Conservation (phyloP, 257 asterid genomes). For the Capsicum baccatum region DNA sequence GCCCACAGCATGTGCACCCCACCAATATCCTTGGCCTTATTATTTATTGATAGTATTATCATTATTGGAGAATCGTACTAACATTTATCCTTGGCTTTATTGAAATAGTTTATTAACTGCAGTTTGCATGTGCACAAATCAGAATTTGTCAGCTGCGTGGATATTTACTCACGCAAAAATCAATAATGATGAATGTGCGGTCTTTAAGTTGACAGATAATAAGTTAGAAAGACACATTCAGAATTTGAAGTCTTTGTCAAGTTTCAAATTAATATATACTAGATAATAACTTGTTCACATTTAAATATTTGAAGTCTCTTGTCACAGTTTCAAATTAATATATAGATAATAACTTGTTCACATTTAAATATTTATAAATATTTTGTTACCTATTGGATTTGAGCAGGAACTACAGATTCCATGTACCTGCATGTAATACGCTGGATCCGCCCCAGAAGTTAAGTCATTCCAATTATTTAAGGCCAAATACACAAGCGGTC, state of each 20-base stretch:
- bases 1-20: background rate
- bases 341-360: too few relatives aligned
- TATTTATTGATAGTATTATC: background rate
- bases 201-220: background rate
- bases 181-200: background rate
- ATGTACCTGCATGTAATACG: too few relatives aligned
- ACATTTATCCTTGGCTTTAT: background rate
- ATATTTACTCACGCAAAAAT: background rate
- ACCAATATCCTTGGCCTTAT: background rate
- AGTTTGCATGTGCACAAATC: conserved; percentile 15
- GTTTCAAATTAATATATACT: too few relatives aligned
- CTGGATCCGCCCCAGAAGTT: background rate
- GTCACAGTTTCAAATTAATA: too few relatives aligned
- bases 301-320: too few relatives aligned
- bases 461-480: background rate
- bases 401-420: too few relatives aligned
- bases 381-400: too few relatives aligned
- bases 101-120: background rate
- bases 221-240: background rate
- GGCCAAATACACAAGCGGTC: background rate
- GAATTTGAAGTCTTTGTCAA: too few relatives aligned
- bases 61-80: background rate
- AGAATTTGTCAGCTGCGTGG: background rate
- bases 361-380: too few relatives aligned
- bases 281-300: too few relatives aligned